Evolutionary conservation across 768 basidiomycete genomes (phyloP), one percentile per base, ranked within the genome.

Genomic region (Boletus subcaerulescens): DNA sequence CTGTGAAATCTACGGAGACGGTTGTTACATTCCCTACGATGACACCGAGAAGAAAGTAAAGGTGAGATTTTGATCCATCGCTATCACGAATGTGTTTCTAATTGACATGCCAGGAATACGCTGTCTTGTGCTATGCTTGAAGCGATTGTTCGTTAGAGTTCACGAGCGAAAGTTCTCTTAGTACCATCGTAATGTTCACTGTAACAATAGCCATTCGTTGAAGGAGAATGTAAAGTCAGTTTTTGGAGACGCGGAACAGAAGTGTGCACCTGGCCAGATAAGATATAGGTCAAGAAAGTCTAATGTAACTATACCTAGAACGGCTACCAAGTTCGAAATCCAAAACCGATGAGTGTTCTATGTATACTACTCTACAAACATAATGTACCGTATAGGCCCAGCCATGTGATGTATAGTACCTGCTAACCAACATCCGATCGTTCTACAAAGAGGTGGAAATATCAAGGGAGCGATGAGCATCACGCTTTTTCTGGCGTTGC

Each of bases 21-120:
- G 81, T 75, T 83, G 81, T 14, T 83, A 79, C 58, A 80, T 89
- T 47, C 76, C 85, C 4, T 81, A 78, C 51, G 77, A 71, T 45
- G 68, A 74, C 20, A 73, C 64, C 7, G 85, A 87, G 74, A 76
- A 80, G 65, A 69, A 75, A 40, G 65, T 84, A 33, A 72, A 76
- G 66, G 84, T 83, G 45, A 48, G 72, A 36, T 20, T 39, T 31
- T 17, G 22, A 44, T 26, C 32, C 39, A 29, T 17, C n/a, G 12
- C 17, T 14, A 26, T 42, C 15, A 33, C 11, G 11, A 13, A 41
- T 26, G 5, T 31, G 26, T 20, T 41, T 44, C 17, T 54, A 29
- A 56, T 18, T 10, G 20, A 14, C 20, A 14, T 46, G 44, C 38
- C 47, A 78, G 77, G 65, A 76, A n/a, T 78, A 78, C 56, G 69